Conservation (phyloP, 1,284 basidiomycete species). For the Puccinia novopanici region DNA sequence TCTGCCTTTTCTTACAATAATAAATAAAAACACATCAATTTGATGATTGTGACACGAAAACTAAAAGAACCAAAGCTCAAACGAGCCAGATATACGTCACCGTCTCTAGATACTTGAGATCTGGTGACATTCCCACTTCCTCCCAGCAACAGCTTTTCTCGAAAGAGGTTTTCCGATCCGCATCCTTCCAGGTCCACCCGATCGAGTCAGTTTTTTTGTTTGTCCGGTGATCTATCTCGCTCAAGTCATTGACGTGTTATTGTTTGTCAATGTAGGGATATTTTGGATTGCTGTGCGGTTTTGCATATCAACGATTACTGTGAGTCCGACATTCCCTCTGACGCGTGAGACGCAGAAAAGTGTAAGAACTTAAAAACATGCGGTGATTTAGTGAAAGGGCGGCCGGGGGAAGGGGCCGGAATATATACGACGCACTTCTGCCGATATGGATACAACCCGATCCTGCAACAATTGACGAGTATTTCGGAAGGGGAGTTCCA, state of each 20-base stretch:
- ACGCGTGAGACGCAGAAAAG: not conserved
- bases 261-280: not conserved
- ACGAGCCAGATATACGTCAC: not conserved
- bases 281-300: slow-evolving; percentile 33
- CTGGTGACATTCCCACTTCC: not conserved
- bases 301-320: slow-evolving; percentile 28
- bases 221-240: not conserved
- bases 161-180: slow-evolving; percentile 22
- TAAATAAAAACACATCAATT: too few relatives aligned
- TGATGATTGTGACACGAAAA: not conserved
- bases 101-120: slow-evolving; percentile 6
- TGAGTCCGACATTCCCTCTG: not conserved
- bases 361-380: not conserved
- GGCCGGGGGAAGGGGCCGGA: not conserved
- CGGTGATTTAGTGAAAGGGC: not conserved
- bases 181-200: slow-evolving; percentile 18
- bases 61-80: not conserved
- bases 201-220: slow-evolving; percentile 22
- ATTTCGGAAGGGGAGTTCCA: slow-evolving; percentile 6
- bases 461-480: slow-evolving; percentile 16
- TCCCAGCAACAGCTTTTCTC: not conserved
- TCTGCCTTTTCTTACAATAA: too few relatives aligned
- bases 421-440: slow-evolving; percentile 19
- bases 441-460: slow-evolving; percentile 31
- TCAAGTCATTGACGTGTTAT: not conserved